Base-by-base conservation (phyloP, 345 rosid species). In the Cardiospermum halicacabum region DNA sequence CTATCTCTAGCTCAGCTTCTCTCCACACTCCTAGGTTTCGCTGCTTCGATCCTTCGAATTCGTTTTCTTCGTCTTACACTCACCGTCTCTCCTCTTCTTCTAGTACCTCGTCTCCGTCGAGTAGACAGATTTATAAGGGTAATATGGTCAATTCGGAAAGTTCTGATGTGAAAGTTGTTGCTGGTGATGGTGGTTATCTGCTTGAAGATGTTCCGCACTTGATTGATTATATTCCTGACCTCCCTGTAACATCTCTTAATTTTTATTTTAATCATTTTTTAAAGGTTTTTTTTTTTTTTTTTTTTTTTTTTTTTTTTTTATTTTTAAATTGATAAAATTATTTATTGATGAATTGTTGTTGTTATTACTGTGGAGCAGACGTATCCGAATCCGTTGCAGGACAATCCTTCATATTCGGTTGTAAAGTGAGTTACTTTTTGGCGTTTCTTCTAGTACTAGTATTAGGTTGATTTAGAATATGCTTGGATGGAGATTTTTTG, bases 381-480 rank as follows among this genome's bases (percentile, higher is more conserved):
- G 19, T 40, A 54, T 73, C 60, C 86, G 8, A 86, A 93, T 77
- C 97, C 96, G 24, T 63, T 90, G 69, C 94, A 88, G 77, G 85
- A 88, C 67, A 88, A 93, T 73, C 94, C 94, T 59, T 89, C 96
- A 9, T 90, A 86, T 74, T 90, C 97, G 0, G 94, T 85, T 45
- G 98, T 86, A 7, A 88, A 86, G 97, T 90, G 72, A 84, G 98
- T 60, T 61, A 4, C 10, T 7, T 27, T 32, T 13, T 15, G 4
- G 43, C 18, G 25, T 18, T 25, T 30, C 2, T 6, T 25, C 13
- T 18, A 21, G 7, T 30, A 5, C 36, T 57, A 1, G 10, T 32
- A 19, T 27, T 18, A 9, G 19, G 2, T 15, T 56, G 31, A 47
- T 40, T 18, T n/a, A n/a, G 9, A 18, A 45, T 7, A 22, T 19